Base-by-base conservation (phyloP, 2,329 filamentous ascomycete species). In the Microcera coccophila region DNA sequence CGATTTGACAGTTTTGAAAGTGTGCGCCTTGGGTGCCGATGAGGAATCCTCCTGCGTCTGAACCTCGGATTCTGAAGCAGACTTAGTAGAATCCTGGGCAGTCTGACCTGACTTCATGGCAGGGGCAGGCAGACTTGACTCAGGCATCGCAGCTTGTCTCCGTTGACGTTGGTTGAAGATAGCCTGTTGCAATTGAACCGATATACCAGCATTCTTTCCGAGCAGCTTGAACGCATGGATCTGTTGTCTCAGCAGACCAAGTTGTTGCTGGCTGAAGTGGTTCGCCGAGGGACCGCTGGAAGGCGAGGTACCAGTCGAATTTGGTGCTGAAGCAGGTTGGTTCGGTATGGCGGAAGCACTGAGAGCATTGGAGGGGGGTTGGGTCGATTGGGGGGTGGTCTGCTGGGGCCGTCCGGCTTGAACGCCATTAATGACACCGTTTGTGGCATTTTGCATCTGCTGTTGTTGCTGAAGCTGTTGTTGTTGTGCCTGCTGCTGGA, bases 211-310 rank as follows among this genome's bases (percentile, higher is more conserved):
- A 54, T 95, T 95, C 66, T 93, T 94, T 4, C 87, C 85, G 4
- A 98, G 74, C 53, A 90, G 77, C 67, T 94, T 94, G 69, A 96
- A 97, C 0, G 91, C 90, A 55, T 85, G 77, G 38, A 97, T 95
- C 63, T 98, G 93, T 52, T 87, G 84, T 47, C 88, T 78, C 9
- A 98, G 71, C 33, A 87, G 80, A 18, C 78, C 75, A 35, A 95
- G 71, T 63, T 98, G 93, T 43, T 93, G 86, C 18, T 79, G 77
- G 11, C 82, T 84, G 62, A 95, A 90, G 48, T 82, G 82, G 38
- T 76, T 75, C 17, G 65, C 67, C n/a, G 67, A 53, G 38, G 55
- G 48, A 39, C 55, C 47, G n/a, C 54, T 52, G 47, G 58, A 53
- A 36, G 63, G 36, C 47, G 62, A 49, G 39, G 55, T 42, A 42